phyloP scores from a whole-genome alignment of 164 flowering plant species.

The Berberis thunbergii region DNA sequence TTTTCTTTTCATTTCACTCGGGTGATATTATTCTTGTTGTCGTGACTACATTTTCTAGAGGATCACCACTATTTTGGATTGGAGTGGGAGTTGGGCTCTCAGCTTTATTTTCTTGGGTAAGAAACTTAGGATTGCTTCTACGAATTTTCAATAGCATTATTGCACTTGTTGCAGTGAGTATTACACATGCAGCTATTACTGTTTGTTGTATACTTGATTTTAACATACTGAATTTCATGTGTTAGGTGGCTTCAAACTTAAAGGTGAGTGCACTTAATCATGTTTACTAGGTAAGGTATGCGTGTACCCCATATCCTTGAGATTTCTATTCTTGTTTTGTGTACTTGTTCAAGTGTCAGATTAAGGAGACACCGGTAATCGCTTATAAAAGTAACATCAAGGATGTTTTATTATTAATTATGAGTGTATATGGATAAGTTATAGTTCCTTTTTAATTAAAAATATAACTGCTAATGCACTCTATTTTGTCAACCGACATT shows the following conservation, averaged over 20 bases:
- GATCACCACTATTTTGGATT: conserved; percentile 93
- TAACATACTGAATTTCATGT: conserved; percentile 15
- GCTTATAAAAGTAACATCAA: too few species aligned
- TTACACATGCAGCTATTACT: background rate
- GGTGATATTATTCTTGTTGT: background rate
- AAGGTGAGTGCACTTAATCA: conserved; percentile 45
- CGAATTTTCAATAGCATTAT: background rate
- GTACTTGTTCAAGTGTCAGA: too few species aligned
- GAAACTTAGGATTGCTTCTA: conserved; percentile 10
- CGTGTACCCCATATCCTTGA: background rate
- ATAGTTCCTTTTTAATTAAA: too few species aligned
- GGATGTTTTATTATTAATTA: too few species aligned
- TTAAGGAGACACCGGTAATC: too few species aligned
- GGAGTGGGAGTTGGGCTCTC: conserved; percentile 93
- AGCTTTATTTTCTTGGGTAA: conserved; percentile 81
- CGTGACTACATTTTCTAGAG: conserved; percentile 33
- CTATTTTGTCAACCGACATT: too few species aligned
- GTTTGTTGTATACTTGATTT: background rate
- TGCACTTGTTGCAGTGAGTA: background rate
- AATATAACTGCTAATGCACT: too few species aligned
- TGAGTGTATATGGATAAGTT: too few species aligned
- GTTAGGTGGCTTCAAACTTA: conserved; percentile 49
- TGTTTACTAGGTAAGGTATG: conserved; percentile 10
- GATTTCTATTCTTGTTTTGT: background rate
- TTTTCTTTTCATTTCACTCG: background rate